Evolutionary conservation across 2,329 filamentous ascomycete genomes (phyloP), one percentile per base, ranked within the genome.

Genomic region (Neoascochyta sp.): DNA sequence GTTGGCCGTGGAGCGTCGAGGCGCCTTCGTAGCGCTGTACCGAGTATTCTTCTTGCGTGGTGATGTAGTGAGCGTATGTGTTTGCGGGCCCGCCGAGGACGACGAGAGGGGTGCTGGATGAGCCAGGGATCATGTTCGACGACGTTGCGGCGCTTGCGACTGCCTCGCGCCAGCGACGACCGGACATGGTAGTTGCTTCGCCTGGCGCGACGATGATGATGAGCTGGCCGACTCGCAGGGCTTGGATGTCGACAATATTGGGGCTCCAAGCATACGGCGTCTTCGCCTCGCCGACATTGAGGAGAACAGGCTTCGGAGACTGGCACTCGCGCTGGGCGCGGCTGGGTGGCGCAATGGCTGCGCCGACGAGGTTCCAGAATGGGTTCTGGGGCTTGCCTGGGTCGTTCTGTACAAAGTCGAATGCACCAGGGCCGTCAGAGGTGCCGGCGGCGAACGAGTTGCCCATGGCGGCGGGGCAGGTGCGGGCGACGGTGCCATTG

Each of bases 11-110:
- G 2, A 96, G 76, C 0, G 90, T 96, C 5, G 84, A 90, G 0
- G 86, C 90, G n/a, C 89, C 90, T 66, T 96, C 90, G 64, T 95
- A 95, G 7, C 90, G 81, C 65, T 95, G 90, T 24, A 92, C 70
- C 9, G 68, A 66, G 59, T 92, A 93, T 61, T 94, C 85, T 59
- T 93, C 85, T 16, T 80, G 75, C 0, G 87, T 90, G 1, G 81
- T 64, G 36, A 87, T 78, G 61, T 90, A 90, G 62, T 90, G 85
- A 3, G 86, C 81, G 61, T 96, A 96, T 36, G 78, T 88, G 59
- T 96, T 96, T 28, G 87, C 87, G 0, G 90, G 89, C 0, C 86
- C 88, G 15, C 89, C 87, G 1, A 95, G 70, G 1, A 95, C 83
- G 3, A 93, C 86, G n/a, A 86, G 56, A 2, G 60, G 58, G 48